phyloP scores from a whole-genome alignment of 2,329 filamentous ascomycete genomes.

The Colletotrichum theobromicola region DNA sequence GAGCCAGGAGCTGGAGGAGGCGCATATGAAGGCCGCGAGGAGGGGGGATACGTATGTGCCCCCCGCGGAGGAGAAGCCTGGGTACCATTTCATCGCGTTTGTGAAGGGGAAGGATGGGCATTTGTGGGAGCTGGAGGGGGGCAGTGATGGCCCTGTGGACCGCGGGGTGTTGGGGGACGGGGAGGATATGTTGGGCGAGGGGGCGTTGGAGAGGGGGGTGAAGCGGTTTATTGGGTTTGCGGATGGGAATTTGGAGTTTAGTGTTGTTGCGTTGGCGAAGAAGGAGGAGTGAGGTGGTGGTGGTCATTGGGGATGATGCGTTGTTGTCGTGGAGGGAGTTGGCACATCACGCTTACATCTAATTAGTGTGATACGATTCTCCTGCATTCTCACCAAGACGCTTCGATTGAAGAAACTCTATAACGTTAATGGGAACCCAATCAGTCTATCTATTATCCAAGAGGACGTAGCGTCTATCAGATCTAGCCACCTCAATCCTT shows the following conservation, averaged over 20 bases:
- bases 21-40: conserved; percentile 73
- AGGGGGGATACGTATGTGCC: conserved; percentile 73
- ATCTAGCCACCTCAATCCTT: not conserved
- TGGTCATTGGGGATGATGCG: not conserved
- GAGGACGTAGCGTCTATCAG: too few species aligned
- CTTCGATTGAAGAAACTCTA: not conserved
- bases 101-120: conserved; percentile 69
- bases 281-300: not conserved
- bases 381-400: not conserved
- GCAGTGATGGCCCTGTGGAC: conserved; percentile 74
- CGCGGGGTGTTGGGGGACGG: conserved; percentile 59
- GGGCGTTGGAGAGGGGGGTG: conserved; percentile 68
- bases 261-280: conserved; percentile 40
- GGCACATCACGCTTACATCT: not conserved
- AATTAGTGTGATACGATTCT: not conserved
- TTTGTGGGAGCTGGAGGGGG: conserved; percentile 83
- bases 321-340: not conserved
- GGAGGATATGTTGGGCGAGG: conserved; percentile 70
- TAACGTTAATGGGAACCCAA: accelerated
- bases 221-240: conserved; percentile 45
- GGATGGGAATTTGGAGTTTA: conserved; percentile 42
- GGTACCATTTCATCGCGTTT: conserved; percentile 83
- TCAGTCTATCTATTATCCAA: not conserved
- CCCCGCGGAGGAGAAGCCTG: conserved; percentile 62
- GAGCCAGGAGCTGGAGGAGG: conserved; percentile 71